Conservation (phyloP, 345 rosid species). For the Rubroshorea leprosula region DNA sequence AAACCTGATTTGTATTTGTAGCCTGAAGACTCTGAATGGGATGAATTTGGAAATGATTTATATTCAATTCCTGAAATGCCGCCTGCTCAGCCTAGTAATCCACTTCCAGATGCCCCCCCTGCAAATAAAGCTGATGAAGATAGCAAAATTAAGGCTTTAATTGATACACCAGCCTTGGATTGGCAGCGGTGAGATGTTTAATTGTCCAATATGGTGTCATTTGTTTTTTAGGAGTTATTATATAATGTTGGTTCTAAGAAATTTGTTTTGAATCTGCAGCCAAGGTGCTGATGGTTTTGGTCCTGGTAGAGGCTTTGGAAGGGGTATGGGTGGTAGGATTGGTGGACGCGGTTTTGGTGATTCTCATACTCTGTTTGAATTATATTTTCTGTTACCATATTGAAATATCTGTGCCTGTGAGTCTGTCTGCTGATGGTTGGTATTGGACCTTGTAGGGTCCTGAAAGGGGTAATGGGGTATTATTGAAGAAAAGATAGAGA, state of each 20-base stretch:
- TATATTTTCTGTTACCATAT: neutral
- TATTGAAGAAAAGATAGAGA: neutral
- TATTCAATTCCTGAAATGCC: conserved; percentile 75
- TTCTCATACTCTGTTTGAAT: conserved; percentile 18
- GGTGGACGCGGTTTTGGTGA: conserved; percentile 97
- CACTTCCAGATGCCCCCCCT: conserved; percentile 50
- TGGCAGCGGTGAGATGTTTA: conserved; percentile 85
- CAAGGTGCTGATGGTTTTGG: conserved; percentile 85
- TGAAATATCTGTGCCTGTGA: neutral
- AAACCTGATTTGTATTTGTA: conserved; percentile 21
- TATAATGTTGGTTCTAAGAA: neutral
- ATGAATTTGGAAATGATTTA: conserved; percentile 94
- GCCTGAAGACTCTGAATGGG: conserved; percentile 84
- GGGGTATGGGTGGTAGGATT: conserved; percentile 89
- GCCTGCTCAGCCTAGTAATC: conserved; percentile 44
- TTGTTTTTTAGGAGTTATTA: neutral
- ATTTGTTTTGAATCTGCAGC: conserved; percentile 35
- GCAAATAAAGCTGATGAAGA: conserved; percentile 85
- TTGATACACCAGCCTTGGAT: conserved; percentile 92
- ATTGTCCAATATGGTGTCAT: neutral
- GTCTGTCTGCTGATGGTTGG: neutral
- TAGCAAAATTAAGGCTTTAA: conserved; percentile 82
- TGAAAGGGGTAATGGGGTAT: neutral
- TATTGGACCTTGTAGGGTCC: neutral
- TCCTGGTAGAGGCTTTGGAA: conserved; percentile 87